Base-by-base conservation (phyloP, 1,139 yeast species). In the Schizosaccharomyces versatilis region DNA sequence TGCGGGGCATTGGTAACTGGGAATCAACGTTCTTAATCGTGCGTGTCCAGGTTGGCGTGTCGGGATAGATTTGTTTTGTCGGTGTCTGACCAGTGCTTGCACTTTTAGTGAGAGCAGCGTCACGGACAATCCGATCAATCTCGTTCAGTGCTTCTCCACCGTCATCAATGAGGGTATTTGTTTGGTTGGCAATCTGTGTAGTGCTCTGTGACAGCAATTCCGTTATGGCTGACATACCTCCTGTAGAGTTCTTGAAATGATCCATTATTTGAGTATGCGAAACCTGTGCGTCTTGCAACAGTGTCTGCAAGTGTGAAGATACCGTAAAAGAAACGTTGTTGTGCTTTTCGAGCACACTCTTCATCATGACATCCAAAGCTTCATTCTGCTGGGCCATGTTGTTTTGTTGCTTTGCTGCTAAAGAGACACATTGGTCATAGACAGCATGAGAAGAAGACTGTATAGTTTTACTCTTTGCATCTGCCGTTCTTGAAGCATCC, bases 41-140 rank as follows among this genome's bases (percentile, higher is more conserved):
- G 32, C 49, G 49, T 44, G 49, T 17, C 49, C 49, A 44, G 12
- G 49, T 8, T 17, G 49, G 49, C 7, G 49, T 44, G n/a, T 19
- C 49, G 19, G 49, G 49, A 44, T 19, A 32, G 12, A 19, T n/a
- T 24, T 32, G 49, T 24, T 12, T 44, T 32, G 32, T 17, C 12
- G 41, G 41, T 9, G 49, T 44, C 3, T 44, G 14, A 7, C 36
- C 49, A 3, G 14, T 24, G 10, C 38, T 17, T 12, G 19, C 49
- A 7, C 19, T 9, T n/a, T 14, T 44, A 9, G 8, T 36, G 6
- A 44, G 32, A 8, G 19, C 14, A 12, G 38, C 15, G 6, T 44
- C 32, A 19, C 8, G 38, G 10, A 44, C n/a, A 3, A 36, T 44
- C 19, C 14, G 9, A 19, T 44, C 49, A 44, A 44, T 8, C 14